A percentile compares a stretch with the other conserved stretches of the same genome.
These are phyloP conservation scores for Phaeosphaeriaceae sp. DNA, from an alignment of 2,329 filamentous ascomycete species.

Conservation along the genomic window DNA sequence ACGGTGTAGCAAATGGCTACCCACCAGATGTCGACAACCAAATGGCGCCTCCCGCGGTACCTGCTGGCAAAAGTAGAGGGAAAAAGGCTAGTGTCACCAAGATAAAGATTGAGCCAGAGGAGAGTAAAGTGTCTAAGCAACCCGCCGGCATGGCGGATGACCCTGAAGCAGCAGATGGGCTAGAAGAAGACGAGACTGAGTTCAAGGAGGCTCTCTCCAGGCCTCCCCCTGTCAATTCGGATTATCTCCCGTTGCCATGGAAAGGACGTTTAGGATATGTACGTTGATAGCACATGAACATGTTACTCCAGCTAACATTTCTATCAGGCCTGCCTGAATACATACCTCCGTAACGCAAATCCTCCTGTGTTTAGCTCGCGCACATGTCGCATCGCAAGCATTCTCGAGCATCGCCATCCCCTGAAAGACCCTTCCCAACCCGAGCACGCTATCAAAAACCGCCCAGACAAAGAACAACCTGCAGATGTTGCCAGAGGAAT, in stretches of 20 bases:
- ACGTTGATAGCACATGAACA: slow-evolving; percentile 45
- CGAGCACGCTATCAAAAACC: slow-evolving; percentile 83
- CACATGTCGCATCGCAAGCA: slow-evolving; percentile 89
- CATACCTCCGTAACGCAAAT: slow-evolving; percentile 81
- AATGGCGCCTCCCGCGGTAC: slow-evolving; percentile 21
- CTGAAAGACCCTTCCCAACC: slow-evolving; percentile 76
- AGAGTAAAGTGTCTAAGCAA: slow-evolving; percentile 19
- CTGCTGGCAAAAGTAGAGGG: slow-evolving; percentile 29
- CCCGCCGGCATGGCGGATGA: slow-evolving; percentile 41
- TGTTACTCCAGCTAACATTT: slow-evolving; percentile 24
- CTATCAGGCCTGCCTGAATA: slow-evolving; percentile 82
- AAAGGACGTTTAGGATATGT: slow-evolving; percentile 89
- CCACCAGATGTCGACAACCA: slow-evolving; percentile 20
- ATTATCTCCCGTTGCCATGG: slow-evolving; percentile 86
- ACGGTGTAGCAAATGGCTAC: slow-evolving; percentile 5
- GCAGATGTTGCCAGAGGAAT: slow-evolving; percentile 72
- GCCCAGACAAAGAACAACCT: slow-evolving; percentile 76
- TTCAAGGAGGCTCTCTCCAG: slow-evolving; percentile 66
- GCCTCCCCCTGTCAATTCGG: slow-evolving; percentile 81
- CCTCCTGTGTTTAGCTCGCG: slow-evolving; percentile 89
- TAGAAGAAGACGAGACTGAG: slow-evolving; percentile 62
- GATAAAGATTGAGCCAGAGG: slow-evolving; percentile 35
- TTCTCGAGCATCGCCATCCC: slow-evolving; percentile 86
- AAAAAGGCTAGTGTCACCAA: slow-evolving; percentile 31
- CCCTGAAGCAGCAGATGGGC: slow-evolving; percentile 56